Evolutionary conservation across 495 filamentous ascomycete species (phyloP).

Genomic region (Hyaloscypha hepaticicola): DNA sequence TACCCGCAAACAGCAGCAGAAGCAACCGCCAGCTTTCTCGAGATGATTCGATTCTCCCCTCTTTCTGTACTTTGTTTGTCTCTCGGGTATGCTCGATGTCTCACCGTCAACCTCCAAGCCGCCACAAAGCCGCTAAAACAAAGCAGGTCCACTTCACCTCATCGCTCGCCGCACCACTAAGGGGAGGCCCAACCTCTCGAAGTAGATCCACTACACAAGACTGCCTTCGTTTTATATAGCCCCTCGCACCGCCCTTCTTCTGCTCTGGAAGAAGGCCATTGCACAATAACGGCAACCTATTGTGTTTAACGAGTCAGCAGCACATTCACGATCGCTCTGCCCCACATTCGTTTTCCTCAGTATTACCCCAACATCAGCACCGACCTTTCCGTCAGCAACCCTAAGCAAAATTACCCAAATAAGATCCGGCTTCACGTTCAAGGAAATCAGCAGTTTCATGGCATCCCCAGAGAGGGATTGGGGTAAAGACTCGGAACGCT

Average conservation of each 20-base stretch:
- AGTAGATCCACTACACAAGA: neutral
- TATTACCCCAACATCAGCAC: constrained; percentile 2
- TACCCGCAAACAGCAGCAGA: neutral
- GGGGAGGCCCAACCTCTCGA: neutral
- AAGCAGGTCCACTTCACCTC: neutral
- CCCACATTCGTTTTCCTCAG: constrained; percentile 13
- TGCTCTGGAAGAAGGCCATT: neutral
- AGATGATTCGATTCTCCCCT: neutral
- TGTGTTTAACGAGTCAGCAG: neutral
- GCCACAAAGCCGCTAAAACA: neutral
- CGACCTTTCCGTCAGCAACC: neutral
- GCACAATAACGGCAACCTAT: neutral
- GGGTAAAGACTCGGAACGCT: constrained; percentile 9
- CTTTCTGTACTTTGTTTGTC: neutral
- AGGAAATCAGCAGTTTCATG: neutral
- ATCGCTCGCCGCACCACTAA: neutral
- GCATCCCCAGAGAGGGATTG: constrained; percentile 8
- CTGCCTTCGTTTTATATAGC: neutral
- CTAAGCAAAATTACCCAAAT: neutral
- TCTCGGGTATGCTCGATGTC: too few species aligned
- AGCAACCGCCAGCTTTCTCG: neutral
- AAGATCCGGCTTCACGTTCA: constrained; percentile 8
- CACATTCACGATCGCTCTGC: neutral
- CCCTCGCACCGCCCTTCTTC: neutral
- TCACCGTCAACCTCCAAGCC: neutral